These are phyloP conservation scores for Steccherinum ochraceum DNA, from an alignment of 768 basidiomycete genomes.

Conservation along the genomic window DNA sequence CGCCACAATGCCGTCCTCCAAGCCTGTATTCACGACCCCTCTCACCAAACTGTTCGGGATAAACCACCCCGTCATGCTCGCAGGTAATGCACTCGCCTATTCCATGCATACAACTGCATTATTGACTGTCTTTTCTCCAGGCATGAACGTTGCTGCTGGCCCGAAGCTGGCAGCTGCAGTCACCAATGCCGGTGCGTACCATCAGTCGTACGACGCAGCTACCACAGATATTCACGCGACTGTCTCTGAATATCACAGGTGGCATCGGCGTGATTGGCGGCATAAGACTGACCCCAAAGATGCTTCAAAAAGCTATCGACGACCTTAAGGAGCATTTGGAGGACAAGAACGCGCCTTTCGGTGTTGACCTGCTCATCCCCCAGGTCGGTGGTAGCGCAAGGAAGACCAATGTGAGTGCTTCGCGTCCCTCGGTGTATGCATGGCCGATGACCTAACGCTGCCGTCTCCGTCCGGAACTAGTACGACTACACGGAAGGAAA, in stretches of 20 bases:
- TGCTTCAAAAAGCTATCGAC: constrained; percentile 59
- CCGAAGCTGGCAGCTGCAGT: constrained; percentile 82
- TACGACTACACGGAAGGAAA: constrained; percentile 78
- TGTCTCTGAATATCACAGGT: constrained; percentile 31
- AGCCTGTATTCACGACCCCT: constrained; percentile 61
- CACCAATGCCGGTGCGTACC: constrained; percentile 68
- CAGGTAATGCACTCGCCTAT: constrained; percentile 34
- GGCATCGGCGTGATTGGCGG: constrained; percentile 90
- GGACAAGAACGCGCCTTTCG: constrained; percentile 70
- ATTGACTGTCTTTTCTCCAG: constrained; percentile 15
- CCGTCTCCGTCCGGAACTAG: constrained; percentile 18
- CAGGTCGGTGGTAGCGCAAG: constrained; percentile 77
- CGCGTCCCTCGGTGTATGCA: background rate
- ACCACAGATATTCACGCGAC: background rate
- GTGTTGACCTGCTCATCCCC: constrained; percentile 80
- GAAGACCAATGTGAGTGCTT: constrained; percentile 60
- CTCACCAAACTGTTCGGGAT: constrained; percentile 73
- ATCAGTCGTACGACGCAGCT: background rate
- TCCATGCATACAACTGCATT: background rate
- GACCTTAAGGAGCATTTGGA: constrained; percentile 72
- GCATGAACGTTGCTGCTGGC: constrained; percentile 86
- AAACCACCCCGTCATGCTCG: constrained; percentile 80
- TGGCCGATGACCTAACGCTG: background rate
- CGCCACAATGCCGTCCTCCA: constrained; percentile 56
- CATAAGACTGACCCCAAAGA: constrained; percentile 62